These are phyloP conservation scores for Thielaviopsis euricoi DNA, from an alignment of 2,329 filamentous ascomycete species.

Conservation along the genomic window DNA sequence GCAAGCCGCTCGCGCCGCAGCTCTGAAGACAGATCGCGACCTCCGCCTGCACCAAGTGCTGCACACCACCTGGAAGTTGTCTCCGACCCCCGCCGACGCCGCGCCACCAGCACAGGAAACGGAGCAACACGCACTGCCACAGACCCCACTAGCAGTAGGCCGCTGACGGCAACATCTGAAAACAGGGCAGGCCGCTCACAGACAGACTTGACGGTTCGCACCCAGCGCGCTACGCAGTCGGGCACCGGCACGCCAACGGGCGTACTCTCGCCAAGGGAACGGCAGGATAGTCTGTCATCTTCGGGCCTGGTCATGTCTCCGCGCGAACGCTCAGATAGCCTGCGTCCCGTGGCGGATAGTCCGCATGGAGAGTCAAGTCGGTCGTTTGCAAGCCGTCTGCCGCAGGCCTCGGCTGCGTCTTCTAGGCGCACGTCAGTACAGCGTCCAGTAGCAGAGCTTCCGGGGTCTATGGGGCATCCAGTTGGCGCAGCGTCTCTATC, in stretches of 20 bases:
- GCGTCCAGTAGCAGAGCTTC: neutral
- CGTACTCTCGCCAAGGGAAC: too few relatives aligned
- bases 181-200: slow-evolving; percentile 43
- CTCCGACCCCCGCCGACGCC: slow-evolving; percentile 28
- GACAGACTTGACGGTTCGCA: slow-evolving; percentile 39
- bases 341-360: neutral
- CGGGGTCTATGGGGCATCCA: neutral
- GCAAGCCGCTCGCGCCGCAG: slow-evolving; percentile 24
- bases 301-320: neutral
- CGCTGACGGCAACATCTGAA: slow-evolving; percentile 24
- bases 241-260: too few relatives aligned
- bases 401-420: neutral
- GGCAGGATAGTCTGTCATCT: neutral
- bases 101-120: slow-evolving; percentile 33
- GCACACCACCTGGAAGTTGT: slow-evolving; percentile 25
- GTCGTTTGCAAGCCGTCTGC: slow-evolving; percentile 7
- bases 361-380: neutral
- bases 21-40: slow-evolving; percentile 33
- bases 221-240: neutral
- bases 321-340: neutral
- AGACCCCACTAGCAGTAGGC: slow-evolving; percentile 23
- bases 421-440: neutral
- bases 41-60: slow-evolving; percentile 30
- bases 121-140: slow-evolving; percentile 30
- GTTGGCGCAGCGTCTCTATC: neutral